Base-by-base conservation (phyloP, 805 yeast species). In the Kodamaea fukazawae region DNA sequence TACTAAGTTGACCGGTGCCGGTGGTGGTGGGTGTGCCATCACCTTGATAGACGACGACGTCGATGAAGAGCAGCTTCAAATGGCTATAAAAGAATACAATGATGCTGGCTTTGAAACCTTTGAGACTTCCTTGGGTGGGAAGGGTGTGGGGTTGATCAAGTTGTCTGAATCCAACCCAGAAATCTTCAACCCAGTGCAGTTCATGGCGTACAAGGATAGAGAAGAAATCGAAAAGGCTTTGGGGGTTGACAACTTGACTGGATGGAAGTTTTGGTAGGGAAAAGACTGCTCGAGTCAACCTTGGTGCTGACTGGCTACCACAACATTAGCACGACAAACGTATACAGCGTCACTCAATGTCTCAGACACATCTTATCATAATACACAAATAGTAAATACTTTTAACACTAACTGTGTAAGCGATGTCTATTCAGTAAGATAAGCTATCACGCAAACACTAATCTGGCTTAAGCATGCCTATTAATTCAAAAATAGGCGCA, bases 21-120 rank as follows among this genome's bases (percentile, higher is more conserved):
- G 99, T 26, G 99, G 99, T 14, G 99, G 99, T 36, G 99, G 99
- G 2, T 93, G 99, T 69, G 96, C 98, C 8, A 83, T 93, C 41
- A 93, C 98, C 0, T 63, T 93, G 28, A 69, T 90, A 11, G 67
- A 76, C 34, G 79, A 75, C 29, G 69, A 65, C 2, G 63, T 59
- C 1, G 50, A 51, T 1, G 68, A 60, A 13, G 57, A 49, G 2
- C 60, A 56, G 3, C 57, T 76, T 6, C 58, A 66, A 8, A 55
- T 62, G 3, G 70, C 73, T 15, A 57, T 60, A 4, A 29, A 40
- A 1, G 63, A 61, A 41, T 71, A 76, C 35, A 57, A 56, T 2
- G 45, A 51, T 0, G 65, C 70, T 36, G 86, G 86, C 0, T 90
- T 76, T 58, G 86, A 83, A 54, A 79, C 88, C 8, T 89, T 79